phyloP scores from a whole-genome alignment of 345 rosid genomes.

The Acer campestre region DNA sequence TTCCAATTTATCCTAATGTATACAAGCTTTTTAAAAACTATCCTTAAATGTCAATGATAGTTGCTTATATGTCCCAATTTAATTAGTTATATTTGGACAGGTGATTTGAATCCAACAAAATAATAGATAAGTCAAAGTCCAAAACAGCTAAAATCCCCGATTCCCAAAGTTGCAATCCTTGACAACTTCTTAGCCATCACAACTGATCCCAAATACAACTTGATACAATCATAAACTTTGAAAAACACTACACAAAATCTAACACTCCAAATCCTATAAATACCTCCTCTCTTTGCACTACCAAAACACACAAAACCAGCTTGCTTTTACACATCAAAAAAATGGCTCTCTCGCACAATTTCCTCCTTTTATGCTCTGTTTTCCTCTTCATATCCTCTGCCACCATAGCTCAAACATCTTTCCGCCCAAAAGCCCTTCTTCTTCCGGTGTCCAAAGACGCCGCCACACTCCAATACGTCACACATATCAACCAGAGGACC shows the following conservation, averaged over 20 bases:
- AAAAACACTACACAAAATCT: neutral
- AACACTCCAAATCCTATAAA: neutral
- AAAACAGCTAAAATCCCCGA: neutral
- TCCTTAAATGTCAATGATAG: too few relatives aligned
- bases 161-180: slow-evolving; percentile 8
- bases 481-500: slow-evolving; percentile 24
- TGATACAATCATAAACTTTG: neutral
- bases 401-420: slow-evolving; percentile 12
- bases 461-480: slow-evolving; percentile 26
- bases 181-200: neutral
- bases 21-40: too few relatives aligned
- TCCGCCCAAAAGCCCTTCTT: slow-evolving; percentile 31
- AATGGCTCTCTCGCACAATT: neutral
- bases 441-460: slow-evolving; percentile 29
- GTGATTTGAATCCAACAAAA: too few relatives aligned
- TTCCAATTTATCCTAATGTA: too few relatives aligned
- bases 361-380: slow-evolving; percentile 5
- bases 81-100: too few relatives aligned
- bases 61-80: too few relatives aligned
- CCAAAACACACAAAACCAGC: neutral
- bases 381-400: slow-evolving; percentile 12
- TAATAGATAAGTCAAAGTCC: neutral
- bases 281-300: neutral
- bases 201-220: neutral
- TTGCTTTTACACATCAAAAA: neutral